phyloP scores from a whole-genome alignment of 805 yeast species.

The Saccharomycopsis sp. region DNA sequence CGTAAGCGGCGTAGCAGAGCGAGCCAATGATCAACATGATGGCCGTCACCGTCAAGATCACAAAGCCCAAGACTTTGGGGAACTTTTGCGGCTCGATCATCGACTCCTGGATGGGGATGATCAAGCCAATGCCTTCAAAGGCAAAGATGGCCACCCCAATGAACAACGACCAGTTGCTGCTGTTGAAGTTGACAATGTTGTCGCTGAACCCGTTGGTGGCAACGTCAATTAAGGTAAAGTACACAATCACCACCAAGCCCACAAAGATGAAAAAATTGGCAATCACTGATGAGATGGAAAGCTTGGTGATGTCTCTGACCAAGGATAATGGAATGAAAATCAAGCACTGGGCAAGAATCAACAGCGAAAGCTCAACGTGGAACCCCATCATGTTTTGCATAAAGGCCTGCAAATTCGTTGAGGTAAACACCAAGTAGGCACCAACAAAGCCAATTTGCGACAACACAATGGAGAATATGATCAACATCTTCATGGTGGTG shows the following conservation, averaged over 20 bases:
- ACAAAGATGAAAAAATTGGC: constrained; percentile 62
- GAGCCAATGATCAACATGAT: constrained; percentile 57
- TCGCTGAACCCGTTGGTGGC: constrained; percentile 39
- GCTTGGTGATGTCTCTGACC: constrained; percentile 65
- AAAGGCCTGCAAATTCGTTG: constrained; percentile 63
- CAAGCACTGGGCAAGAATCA: constrained; percentile 47
- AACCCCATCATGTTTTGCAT: constrained; percentile 38
- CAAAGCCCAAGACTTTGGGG: constrained; percentile 54
- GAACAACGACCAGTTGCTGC: constrained; percentile 55
- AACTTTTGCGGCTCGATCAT: constrained; percentile 70
- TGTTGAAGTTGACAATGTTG: constrained; percentile 45
- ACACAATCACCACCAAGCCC: constrained; percentile 58
- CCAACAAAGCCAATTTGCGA: constrained; percentile 78
- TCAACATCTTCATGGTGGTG: constrained; percentile 51
- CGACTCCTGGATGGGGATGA: constrained; percentile 75
- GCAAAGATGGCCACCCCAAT: constrained; percentile 82
- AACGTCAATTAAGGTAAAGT: constrained; percentile 43
- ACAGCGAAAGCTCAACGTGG: constrained; percentile 32
- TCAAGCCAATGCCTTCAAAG: constrained; percentile 79
- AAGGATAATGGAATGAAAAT: constrained; percentile 61
- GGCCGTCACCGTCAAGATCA: constrained; percentile 51
- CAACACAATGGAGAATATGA: constrained; percentile 52
- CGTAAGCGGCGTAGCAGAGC: constrained; percentile 64
- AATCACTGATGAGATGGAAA: constrained; percentile 60
- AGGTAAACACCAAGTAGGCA: constrained; percentile 72